phyloP scores from a whole-genome alignment of 2,329 filamentous ascomycete genomes.

The Apiospora saccharicola region DNA sequence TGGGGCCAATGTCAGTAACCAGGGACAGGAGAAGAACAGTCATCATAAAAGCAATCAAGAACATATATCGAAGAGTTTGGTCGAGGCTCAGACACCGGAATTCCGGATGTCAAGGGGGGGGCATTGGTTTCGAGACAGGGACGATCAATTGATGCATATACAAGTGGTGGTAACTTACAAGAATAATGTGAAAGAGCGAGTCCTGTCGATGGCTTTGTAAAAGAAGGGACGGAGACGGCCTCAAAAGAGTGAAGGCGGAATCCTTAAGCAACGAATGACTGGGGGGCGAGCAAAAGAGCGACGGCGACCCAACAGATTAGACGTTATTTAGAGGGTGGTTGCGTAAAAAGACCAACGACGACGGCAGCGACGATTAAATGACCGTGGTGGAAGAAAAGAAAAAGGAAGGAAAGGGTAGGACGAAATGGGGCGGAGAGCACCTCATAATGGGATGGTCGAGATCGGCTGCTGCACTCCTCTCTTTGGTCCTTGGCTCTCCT shows the following conservation, averaged over 20 bases:
- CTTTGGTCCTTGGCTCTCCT: background rate
- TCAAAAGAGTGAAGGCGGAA: constrained; percentile 54
- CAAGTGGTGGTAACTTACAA: background rate
- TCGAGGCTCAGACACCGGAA: constrained; percentile 1
- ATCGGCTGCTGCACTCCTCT: constrained; percentile 13
- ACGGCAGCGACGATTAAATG: constrained; percentile 44
- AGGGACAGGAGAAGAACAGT: background rate
- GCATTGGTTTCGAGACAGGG: constrained; percentile 16
- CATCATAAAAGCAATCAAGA: constrained; percentile 1
- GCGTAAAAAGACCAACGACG: constrained; percentile 35
- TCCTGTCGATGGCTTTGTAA: constrained; percentile 34
- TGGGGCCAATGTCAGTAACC: constrained; percentile 20
- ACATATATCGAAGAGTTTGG: background rate
- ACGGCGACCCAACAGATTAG: constrained; percentile 39
- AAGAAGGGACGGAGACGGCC: constrained; percentile 56
- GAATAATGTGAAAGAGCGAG: constrained; percentile 2
- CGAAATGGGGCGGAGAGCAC: constrained; percentile 25
- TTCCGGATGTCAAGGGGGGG: background rate
- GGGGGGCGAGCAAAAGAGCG: constrained; percentile 40
- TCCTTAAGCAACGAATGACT: constrained; percentile 50
- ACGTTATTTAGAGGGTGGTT: constrained; percentile 39
- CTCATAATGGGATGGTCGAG: constrained; percentile 22
- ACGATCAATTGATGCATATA: background rate
- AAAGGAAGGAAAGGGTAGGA: constrained; percentile 30
- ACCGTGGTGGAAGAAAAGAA: constrained; percentile 43